Conservation (phyloP, 2,329 filamentous ascomycete genomes). For the Fusarium albosuccineum region DNA sequence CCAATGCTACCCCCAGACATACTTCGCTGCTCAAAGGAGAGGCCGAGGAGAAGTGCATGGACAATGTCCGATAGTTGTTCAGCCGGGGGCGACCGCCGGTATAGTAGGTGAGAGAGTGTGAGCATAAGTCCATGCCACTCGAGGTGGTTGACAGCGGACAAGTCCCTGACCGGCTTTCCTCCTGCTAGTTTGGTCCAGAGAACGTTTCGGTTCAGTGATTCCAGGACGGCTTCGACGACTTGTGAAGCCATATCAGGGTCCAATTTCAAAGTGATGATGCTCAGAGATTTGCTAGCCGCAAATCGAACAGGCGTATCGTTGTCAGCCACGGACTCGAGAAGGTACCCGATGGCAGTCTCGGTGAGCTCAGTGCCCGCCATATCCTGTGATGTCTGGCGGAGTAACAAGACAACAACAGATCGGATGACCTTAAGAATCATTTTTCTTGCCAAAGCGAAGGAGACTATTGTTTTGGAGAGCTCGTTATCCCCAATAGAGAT, state of each 20-base stretch:
- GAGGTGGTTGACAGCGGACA: conserved; percentile 82
- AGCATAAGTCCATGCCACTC: conserved; percentile 95
- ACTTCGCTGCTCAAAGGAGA: conserved; percentile 90
- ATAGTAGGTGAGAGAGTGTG: conserved; percentile 87
- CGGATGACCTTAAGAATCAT: conserved; percentile 87
- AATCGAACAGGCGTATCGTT: conserved; percentile 92
- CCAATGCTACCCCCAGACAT: conserved; percentile 88
- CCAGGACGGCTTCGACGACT: conserved; percentile 88
- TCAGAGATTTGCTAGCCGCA: conserved; percentile 92
- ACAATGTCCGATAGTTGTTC: conserved; percentile 79
- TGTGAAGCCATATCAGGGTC: conserved; percentile 85
- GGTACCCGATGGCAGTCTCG: conserved; percentile 84
- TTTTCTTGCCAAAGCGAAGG: conserved; percentile 85
- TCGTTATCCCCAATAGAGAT: conserved; percentile 66
- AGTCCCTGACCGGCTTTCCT: conserved; percentile 63
- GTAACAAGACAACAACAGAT: conserved; percentile 75
- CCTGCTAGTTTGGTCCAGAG: conserved; percentile 61
- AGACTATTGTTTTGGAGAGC: conserved; percentile 67
- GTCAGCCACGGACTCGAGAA: conserved; percentile 84
- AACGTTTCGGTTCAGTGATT: conserved; percentile 72
- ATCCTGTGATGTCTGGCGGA: conserved; percentile 64
- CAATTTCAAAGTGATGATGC: conserved; percentile 85
- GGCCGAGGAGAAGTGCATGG: conserved; percentile 80
- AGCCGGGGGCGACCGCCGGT: conserved; percentile 82
- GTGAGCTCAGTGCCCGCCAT: conserved; percentile 67